Evolutionary conservation across 345 rosid species (phyloP).

Genomic region (Salix suchowensis): DNA sequence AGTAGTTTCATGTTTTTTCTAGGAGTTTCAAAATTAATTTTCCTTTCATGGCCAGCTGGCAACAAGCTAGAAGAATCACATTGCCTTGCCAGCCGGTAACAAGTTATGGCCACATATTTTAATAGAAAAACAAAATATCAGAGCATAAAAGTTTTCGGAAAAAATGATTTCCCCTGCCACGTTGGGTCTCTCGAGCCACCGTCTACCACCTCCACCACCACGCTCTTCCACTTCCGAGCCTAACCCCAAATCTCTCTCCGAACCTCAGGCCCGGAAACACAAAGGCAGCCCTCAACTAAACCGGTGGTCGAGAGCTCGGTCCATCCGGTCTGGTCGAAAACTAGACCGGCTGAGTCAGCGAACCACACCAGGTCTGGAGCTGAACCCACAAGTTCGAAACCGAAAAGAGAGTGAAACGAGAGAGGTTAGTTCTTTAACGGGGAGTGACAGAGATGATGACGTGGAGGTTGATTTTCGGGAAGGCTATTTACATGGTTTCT

Average conservation of each 20-base stretch:
- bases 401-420: not conserved
- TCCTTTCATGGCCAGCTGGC: too few relatives aligned
- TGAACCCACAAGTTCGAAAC: slow-evolving; percentile 7
- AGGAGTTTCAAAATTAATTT: too few relatives aligned
- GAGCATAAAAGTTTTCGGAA: not conserved
- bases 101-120: too few relatives aligned
- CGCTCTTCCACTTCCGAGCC: slow-evolving; percentile 23
- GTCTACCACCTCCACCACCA: not conserved
- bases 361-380: slow-evolving; percentile 11
- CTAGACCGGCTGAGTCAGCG: slow-evolving; percentile 43
- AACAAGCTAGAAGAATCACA: too few relatives aligned
- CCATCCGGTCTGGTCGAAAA: slow-evolving; percentile 61
- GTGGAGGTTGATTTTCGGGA: slow-evolving; percentile 32
- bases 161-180: slow-evolving; percentile 45
- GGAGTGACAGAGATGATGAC: slow-evolving; percentile 26
- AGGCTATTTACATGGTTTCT: slow-evolving; percentile 78
- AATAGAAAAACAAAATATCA: not conserved
- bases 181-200: slow-evolving; percentile 36
- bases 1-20: too few relatives aligned
- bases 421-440: not conserved
- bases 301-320: slow-evolving; percentile 86
- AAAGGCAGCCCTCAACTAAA: slow-evolving; percentile 68
- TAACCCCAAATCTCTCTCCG: slow-evolving; percentile 9
- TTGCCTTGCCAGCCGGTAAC: not conserved
- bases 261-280: slow-evolving; percentile 39